A percentile compares a stretch with the other conserved stretches of the same genome.
phyloP scores from a whole-genome alignment of 176 grass and related monocot species.

The Puya raimondii region DNA sequence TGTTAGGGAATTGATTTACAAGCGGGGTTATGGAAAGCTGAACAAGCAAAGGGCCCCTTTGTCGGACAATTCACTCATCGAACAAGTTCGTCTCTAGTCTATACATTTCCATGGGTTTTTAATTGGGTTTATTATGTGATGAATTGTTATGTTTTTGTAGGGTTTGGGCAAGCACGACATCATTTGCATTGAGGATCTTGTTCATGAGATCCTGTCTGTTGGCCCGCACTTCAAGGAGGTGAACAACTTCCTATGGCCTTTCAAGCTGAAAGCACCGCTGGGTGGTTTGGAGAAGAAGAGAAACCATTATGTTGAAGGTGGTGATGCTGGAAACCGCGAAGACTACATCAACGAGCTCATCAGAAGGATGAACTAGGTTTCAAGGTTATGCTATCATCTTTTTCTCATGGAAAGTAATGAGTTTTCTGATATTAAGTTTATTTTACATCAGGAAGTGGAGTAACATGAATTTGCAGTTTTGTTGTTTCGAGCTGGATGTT shows the following conservation, averaged over 20 bases:
- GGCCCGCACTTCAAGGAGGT: slow-evolving; percentile 89
- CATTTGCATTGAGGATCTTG: slow-evolving; percentile 83
- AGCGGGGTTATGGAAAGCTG: slow-evolving; percentile 75
- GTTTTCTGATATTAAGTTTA: not conserved
- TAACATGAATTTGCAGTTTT: slow-evolving; percentile 34
- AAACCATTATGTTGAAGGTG: slow-evolving; percentile 85
- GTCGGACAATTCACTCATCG: slow-evolving; percentile 54
- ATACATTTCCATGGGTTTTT: not conserved
- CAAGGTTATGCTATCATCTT: slow-evolving; percentile 3
- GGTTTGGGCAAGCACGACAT: slow-evolving; percentile 55
- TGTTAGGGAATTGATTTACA: slow-evolving; percentile 81
- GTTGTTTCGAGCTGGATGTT: slow-evolving; percentile 12
- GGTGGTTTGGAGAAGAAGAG: slow-evolving; percentile 88
- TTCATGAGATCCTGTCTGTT: slow-evolving; percentile 80
- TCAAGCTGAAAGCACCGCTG: slow-evolving; percentile 69
- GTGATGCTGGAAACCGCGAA: slow-evolving; percentile 87
- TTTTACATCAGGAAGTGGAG: slow-evolving; percentile 21
- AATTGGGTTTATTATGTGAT: not conserved
- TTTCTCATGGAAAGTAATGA: not conserved
- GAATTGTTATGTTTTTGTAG: slow-evolving; percentile 18
- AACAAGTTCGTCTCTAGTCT: slow-evolving; percentile 35
- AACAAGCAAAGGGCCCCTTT: slow-evolving; percentile 79
- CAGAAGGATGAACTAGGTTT: slow-evolving; percentile 76
- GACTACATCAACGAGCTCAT: slow-evolving; percentile 85
- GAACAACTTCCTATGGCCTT: slow-evolving; percentile 93